A percentile compares a stretch with the other conserved stretches of the same genome.
Evolutionary conservation across 2,329 filamentous ascomycete genomes (phyloP).

Genomic region (Zymoseptoria ardabiliae): DNA sequence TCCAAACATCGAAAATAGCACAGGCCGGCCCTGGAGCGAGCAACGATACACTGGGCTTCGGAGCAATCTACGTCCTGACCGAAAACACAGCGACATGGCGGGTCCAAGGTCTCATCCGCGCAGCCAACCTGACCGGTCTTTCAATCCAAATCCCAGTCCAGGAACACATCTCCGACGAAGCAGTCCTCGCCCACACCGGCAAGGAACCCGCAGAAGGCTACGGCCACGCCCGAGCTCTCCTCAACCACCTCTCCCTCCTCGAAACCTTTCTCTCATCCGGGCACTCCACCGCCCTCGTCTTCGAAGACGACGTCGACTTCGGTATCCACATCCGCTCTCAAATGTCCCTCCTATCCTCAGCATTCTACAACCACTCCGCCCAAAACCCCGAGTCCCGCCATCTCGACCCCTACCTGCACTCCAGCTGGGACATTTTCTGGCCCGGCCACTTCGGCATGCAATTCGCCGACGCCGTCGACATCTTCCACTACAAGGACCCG

Average conservation of each 20-base stretch:
- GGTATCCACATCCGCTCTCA: slow-evolving; percentile 31
- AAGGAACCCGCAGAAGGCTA: not conserved
- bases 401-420: slow-evolving; percentile 8
- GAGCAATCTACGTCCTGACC: slow-evolving; percentile 9
- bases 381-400: not conserved
- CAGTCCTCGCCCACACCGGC: not conserved
- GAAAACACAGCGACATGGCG: slow-evolving; percentile 8
- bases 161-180: not conserved
- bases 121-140: slow-evolving; percentile 3
- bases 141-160: slow-evolving; percentile 1
- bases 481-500: slow-evolving; percentile 5
- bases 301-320: slow-evolving; percentile 39
- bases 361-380: slow-evolving; percentile 1
- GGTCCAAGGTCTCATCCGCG: slow-evolving; percentile 5
- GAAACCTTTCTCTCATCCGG: slow-evolving; percentile 31
- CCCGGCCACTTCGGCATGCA: slow-evolving; percentile 27
- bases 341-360: slow-evolving; percentile 31
- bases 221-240: slow-evolving; percentile 1
- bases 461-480: not conserved
- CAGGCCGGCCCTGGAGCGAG: not conserved
- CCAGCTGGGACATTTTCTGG: slow-evolving; percentile 26
- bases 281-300: slow-evolving; percentile 34
- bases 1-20: not conserved
- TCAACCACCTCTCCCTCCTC: slow-evolving; percentile 7
- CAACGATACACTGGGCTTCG: slow-evolving; percentile 12